These are phyloP conservation scores for Erythrophleum fordii DNA, from an alignment of 306 rosid genomes.

Conservation along the genomic window DNA sequence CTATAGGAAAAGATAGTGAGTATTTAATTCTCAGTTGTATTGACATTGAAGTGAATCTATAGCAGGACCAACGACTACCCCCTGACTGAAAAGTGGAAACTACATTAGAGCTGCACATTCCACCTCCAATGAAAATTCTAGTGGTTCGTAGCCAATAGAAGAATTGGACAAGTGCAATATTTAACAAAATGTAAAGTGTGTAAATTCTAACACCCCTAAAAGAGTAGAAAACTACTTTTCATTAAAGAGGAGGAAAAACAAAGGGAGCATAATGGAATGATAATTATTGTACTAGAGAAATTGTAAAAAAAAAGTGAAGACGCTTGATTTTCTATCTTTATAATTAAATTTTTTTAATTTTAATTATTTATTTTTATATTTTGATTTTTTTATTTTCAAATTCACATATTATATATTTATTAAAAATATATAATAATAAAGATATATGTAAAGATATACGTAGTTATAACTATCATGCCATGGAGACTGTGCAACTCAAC, in stretches of 20 bases:
- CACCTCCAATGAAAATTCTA: constrained; percentile 15
- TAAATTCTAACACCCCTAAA: constrained; percentile 6
- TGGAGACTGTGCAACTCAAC: no score
- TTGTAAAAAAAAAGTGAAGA: no score
- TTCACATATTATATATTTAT: no score
- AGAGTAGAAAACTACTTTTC: not conserved
- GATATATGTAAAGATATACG: no score
- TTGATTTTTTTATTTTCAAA: no score
- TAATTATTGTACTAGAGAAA: no score
- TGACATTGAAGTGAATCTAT: not conserved
- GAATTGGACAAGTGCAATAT: constrained; percentile 1
- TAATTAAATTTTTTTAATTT: no score
- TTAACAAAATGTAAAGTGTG: not conserved
- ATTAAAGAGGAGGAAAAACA: not conserved
- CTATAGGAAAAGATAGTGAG: not conserved
- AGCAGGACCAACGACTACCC: not conserved
- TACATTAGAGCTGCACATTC: not conserved
- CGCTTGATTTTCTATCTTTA: no score
- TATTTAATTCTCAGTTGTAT: not conserved
- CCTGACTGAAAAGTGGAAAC: constrained; percentile 8
- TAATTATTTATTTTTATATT: no score
- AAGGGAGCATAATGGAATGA: not conserved
- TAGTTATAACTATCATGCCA: no score
- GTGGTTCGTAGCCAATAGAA: constrained; percentile 14
- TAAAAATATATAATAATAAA: no score